These are phyloP conservation scores for Daldinia grandis DNA, from an alignment of 495 filamentous ascomycete genomes.

Conservation along the genomic window DNA sequence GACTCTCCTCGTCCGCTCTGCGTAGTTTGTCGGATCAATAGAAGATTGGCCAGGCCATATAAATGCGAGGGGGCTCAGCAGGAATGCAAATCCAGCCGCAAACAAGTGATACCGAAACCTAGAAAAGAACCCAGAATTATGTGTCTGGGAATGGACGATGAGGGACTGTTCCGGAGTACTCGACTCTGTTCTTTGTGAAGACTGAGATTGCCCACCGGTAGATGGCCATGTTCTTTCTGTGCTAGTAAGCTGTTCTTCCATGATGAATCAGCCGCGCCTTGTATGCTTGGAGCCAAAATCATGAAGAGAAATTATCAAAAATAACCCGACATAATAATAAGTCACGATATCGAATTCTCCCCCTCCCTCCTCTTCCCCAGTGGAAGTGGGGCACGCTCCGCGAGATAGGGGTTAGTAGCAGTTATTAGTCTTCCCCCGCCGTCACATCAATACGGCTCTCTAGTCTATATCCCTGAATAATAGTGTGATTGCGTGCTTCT, in stretches of 20 bases:
- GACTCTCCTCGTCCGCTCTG: constrained; percentile 30
- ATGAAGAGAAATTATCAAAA: neutral
- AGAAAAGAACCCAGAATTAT: constrained; percentile 22
- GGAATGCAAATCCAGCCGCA: constrained; percentile 30
- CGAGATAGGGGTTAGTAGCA: neutral
- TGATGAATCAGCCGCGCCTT: neutral
- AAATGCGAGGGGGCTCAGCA: constrained; percentile 28
- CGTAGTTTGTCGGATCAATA: constrained; percentile 29
- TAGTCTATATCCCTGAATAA: constrained; percentile 15
- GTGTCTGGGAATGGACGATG: constrained; percentile 20
- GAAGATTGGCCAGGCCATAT: constrained; percentile 25
- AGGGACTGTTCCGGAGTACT: constrained; percentile 12
- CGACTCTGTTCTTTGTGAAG: neutral
- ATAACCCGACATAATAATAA: neutral
- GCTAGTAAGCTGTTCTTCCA: constrained; percentile 17
- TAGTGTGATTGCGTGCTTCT: constrained; percentile 24
- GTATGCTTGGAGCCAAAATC: neutral
- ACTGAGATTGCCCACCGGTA: neutral
- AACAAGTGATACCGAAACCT: constrained; percentile 30
- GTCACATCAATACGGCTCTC: constrained; percentile 19
- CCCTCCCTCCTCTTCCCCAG: neutral
- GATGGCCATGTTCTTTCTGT: constrained; percentile 5
- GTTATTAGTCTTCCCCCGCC: constrained; percentile 18
- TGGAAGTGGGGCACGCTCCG: constrained; percentile 12
- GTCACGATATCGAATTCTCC: constrained; percentile 4